Base-by-base conservation (phyloP, 2,329 filamentous ascomycete genomes). In the Monosporascus sp. region DNA sequence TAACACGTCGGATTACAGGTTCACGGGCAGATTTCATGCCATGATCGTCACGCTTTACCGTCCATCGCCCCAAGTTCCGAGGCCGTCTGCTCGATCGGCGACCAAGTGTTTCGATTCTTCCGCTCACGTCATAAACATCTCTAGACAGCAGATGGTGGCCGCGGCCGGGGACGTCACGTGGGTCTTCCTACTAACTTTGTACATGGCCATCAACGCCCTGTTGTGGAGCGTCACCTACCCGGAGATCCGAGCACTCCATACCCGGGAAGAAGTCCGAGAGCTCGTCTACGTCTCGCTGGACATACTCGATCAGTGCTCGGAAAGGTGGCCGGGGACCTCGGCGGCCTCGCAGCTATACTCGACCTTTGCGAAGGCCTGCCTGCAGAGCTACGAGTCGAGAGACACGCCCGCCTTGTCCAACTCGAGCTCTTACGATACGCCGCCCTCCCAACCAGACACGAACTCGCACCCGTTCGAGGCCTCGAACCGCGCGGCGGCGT, bases 161-260 rank as follows among this genome's bases (percentile, higher is more conserved):
- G 80, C 82, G 16, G 85, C 85, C 22, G 84, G 94, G 11, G 93
- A 97, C 65, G 78, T 97, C 55, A 97, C 92, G 1, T 97, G 93
- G 93, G 87, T 96, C 44, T 96, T 96, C 65, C 84, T 96, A 1
- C 81, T 96, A 54, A 86, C 88, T 20, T 80, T 97, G 41, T 97
- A 95, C 73, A 94, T 95, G 84, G 86, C 89, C 5, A 80, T 97
- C 53, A 97, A 96, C 66, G 92, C 90, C 5, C 81, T 97, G 49
- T 79, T 99, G 1, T 99, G 94, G 94, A 85, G 89, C 2, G 80
- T 96, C 7, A 96, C 92, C 1, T 97, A 96, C 65, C 80, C 87
- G 3, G 88, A 93, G 59, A 86, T 97, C 24, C 86, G 94, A 46
- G 80, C 82, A 51, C 76, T 82, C 19, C 87, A 96, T 66, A 69